Percentiles rank a stretch among this genome's conserved stretches.
phyloP scores from a whole-genome alignment of 371 early-diverging fungal species.

The Mortierella sp. region DNA sequence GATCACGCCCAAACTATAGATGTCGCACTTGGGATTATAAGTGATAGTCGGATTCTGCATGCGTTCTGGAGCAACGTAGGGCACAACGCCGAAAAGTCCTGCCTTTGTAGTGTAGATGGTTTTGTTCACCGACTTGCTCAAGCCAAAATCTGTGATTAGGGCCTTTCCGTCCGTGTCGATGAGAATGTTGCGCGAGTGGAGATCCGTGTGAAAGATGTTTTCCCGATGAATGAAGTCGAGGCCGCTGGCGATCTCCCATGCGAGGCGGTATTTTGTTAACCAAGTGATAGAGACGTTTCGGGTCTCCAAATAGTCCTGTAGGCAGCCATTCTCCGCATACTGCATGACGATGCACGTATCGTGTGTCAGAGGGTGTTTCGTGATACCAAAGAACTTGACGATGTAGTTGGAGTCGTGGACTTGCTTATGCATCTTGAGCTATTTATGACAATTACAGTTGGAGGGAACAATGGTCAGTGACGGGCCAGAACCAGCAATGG shows the following conservation, averaged over 20 bases:
- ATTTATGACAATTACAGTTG: background rate
- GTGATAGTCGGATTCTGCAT: conserved; percentile 55
- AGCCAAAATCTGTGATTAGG: conserved; percentile 52
- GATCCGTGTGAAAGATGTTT: conserved; percentile 95
- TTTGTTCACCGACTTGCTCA: conserved; percentile 51
- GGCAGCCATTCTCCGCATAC: conserved; percentile 53
- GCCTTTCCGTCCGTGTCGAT: conserved; percentile 59
- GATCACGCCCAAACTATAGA: conserved; percentile 64
- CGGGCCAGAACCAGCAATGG: background rate
- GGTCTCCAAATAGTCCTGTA: conserved; percentile 53
- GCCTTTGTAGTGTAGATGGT: conserved; percentile 54
- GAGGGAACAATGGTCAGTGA: background rate
- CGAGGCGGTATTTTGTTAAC: conserved; percentile 46
- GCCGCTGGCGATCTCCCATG: conserved; percentile 50
- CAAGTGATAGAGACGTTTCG: conserved; percentile 50
- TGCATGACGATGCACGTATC: conserved; percentile 56
- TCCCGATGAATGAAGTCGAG: conserved; percentile 72
- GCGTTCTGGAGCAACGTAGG: conserved; percentile 69
- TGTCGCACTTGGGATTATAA: conserved; percentile 62
- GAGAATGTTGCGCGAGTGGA: conserved; percentile 95
- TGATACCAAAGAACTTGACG: conserved; percentile 53
- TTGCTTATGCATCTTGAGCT: conserved; percentile 55
- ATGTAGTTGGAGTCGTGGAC: conserved; percentile 54
- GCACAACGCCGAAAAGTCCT: conserved; percentile 57
- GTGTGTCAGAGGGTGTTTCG: conserved; percentile 50